phyloP scores from a whole-genome alignment of 768 basidiomycete genomes.

The Hysterangium stoloniferum region DNA sequence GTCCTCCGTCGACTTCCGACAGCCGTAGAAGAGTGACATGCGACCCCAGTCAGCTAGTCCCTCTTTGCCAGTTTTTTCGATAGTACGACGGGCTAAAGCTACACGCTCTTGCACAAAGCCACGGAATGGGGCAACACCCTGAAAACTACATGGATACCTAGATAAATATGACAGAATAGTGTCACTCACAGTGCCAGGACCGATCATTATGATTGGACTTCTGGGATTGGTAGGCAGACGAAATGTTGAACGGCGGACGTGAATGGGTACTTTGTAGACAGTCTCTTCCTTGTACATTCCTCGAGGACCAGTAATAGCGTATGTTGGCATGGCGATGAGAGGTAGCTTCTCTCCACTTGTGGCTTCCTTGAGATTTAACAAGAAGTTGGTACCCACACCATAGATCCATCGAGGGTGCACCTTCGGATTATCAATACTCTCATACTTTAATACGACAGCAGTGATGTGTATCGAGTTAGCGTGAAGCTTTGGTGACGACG shows the following conservation, averaged over 20 bases:
- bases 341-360: slow-evolving; percentile 49
- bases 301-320: slow-evolving; percentile 87
- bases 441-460: slow-evolving; percentile 90
- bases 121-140: slow-evolving; percentile 99
- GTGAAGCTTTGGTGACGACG: slow-evolving; percentile 89
- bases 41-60: slow-evolving; percentile 93
- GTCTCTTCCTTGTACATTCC: slow-evolving; percentile 68
- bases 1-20: slow-evolving; percentile 81
- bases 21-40: slow-evolving; percentile 94
- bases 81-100: slow-evolving; percentile 86
- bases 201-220: slow-evolving; percentile 98
- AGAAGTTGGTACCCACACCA: slow-evolving; percentile 92
- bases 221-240: slow-evolving; percentile 95
- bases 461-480: slow-evolving; percentile 91
- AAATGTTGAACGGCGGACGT: slow-evolving; percentile 95
- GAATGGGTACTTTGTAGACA: slow-evolving; percentile 81
- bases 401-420: slow-evolving; percentile 63
- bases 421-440: slow-evolving; percentile 49
- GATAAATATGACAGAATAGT: not conserved
- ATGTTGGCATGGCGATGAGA: slow-evolving; percentile 50
- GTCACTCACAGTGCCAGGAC: slow-evolving; percentile 94
- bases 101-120: slow-evolving; percentile 98
- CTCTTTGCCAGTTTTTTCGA: slow-evolving; percentile 92
- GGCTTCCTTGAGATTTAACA: slow-evolving; percentile 85
- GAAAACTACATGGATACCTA: slow-evolving; percentile 12